Base-by-base conservation (phyloP, 306 rosid species). In the Alnus rubra region DNA sequence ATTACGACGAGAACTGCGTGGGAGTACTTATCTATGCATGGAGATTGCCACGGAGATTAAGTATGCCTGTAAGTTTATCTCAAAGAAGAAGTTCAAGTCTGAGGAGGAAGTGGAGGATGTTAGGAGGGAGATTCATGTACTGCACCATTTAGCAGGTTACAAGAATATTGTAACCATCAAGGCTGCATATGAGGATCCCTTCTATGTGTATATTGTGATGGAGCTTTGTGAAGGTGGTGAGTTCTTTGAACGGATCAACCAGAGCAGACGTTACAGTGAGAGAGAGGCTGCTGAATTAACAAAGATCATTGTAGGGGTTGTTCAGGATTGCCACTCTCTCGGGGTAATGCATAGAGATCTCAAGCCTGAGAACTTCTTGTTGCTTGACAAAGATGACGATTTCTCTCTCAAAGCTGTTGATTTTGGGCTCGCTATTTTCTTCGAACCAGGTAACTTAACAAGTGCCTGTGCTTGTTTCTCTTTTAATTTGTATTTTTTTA, bases 321-420 rank as follows among this genome's bases (percentile, higher is more conserved):
- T 93, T 44, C 95, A 93, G 87, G 89, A 97, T 10, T 93, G 98
- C 71, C 98, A 93, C 83, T 93, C 95, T 15, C 98, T 93, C 9
- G 98, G 98, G 10, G 98, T 93, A 80, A 93, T 93, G 95, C 98
- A 93, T 28, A 87, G 98, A 85, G 98, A 93, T 86, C 91, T 93
- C 76, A 93, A 93, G 86, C 98, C 98, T 4, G 98, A 93, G 78
- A 93, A 93, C 82, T 93, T 93, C 87, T 78, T 93, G 82, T 79
- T 93, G 90, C 95, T 93, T 79, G 90, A 93, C 82, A 93, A 92
- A 79, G 98, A 93, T 51, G 88, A 93, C 81, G 97, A 91, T 90
- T 92, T 93, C 84, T 91, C 97, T 74, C 98, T 93, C 79, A 93
- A 93, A 87, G 98, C 98, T 58, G 91, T 93, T 82, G 98, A 93